Conservation (phyloP, 495 filamentous ascomycete genomes). For the Hyaloscypha finlandica region DNA sequence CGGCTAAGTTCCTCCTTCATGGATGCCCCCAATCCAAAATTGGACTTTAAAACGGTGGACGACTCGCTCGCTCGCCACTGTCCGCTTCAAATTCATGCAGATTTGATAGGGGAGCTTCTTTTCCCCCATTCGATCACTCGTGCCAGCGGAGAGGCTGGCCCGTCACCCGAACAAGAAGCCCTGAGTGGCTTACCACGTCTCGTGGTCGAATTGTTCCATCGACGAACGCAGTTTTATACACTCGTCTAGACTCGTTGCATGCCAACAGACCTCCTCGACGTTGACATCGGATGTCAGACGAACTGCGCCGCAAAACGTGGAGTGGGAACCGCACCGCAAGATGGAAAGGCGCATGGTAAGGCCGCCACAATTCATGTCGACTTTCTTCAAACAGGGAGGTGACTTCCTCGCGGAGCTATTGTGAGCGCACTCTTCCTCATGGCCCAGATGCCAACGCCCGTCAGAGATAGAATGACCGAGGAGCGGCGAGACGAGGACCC, state of each 20-base stretch:
- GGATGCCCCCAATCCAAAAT: not conserved
- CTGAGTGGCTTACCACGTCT: not conserved
- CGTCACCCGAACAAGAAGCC: not conserved
- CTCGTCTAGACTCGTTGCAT: not conserved
- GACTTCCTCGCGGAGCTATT: not conserved
- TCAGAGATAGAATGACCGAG: not conserved
- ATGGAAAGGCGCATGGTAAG: not conserved
- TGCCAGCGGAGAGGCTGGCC: not conserved
- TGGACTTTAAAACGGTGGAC: not conserved
- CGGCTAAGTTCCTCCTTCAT: constrained; percentile 11
- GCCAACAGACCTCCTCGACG: not conserved
- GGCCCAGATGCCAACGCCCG: not conserved
- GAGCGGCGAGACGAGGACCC: not conserved
- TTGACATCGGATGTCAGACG: not conserved
- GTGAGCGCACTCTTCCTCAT: not conserved
- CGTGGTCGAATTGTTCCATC: not conserved
- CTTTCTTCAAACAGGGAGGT: not conserved
- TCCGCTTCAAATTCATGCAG: not conserved
- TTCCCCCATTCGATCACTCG: not conserved
- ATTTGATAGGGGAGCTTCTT: not conserved
- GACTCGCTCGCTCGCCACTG: not conserved
- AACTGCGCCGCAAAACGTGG: not conserved
- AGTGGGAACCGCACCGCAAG: not conserved
- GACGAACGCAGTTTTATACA: not conserved
- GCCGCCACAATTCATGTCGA: not conserved